Evolutionary conservation across 139 green algal species (phyloP).

Genomic region (Nannochloris sp.): DNA sequence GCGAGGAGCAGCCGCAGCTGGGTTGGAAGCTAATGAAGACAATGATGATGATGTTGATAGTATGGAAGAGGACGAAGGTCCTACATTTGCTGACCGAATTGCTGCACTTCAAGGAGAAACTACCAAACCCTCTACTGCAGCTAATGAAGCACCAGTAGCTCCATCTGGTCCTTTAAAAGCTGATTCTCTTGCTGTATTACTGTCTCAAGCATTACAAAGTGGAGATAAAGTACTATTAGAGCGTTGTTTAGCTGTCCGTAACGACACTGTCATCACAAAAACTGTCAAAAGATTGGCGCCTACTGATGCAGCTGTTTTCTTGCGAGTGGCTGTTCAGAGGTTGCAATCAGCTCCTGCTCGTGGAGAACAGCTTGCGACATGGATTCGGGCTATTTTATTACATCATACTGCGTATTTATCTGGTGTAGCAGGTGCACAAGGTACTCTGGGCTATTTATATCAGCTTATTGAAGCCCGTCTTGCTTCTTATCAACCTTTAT

Average conservation of each 20-base stretch:
- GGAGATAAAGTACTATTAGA: conserved; percentile 50
- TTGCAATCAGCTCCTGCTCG: conserved; percentile 44
- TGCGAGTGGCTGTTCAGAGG: conserved; percentile 38
- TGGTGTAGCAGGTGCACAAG: conserved; percentile 2
- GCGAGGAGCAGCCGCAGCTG: background rate
- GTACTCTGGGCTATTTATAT: conserved; percentile 20
- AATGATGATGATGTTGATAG: background rate
- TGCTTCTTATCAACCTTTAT: conserved; percentile 34
- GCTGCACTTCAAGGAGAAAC: conserved; percentile 3
- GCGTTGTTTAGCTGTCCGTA: conserved; percentile 45
- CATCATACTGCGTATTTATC: conserved; percentile 69
- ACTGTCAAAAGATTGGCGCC: conserved; percentile 51
- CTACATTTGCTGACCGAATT: conserved; percentile 18
- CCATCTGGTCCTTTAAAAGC: conserved; percentile 16
- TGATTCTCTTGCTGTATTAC: conserved; percentile 58
- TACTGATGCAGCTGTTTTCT: conserved; percentile 14
- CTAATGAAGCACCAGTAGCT: background rate
- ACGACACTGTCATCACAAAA: conserved; percentile 56
- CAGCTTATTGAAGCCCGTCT: conserved; percentile 43
- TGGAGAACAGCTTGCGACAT: conserved; percentile 50
- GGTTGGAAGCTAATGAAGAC: background rate
- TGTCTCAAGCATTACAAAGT: conserved; percentile 45
- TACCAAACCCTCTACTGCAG: background rate
- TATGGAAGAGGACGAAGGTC: background rate
- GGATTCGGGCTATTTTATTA: conserved; percentile 57